Base-by-base conservation (phyloP, 345 rosid species). In the Populus simonii region DNA sequence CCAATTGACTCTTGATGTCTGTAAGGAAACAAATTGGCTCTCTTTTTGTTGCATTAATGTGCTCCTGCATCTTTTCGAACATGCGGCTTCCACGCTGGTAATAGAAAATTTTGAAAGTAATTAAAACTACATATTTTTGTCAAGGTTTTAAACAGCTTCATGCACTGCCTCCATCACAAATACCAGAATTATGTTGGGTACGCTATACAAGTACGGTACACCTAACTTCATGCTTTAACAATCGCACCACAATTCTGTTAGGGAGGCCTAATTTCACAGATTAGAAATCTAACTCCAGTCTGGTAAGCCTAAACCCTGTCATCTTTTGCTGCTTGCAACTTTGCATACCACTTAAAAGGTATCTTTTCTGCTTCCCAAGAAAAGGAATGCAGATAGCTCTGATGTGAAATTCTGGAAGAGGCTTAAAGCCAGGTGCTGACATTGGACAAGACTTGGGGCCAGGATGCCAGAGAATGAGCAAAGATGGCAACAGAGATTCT, bases 391-490 rank as follows among this genome's bases (percentile, higher is more conserved):
- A 18, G 57, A 18, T 47, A 15, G 18, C 17, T 27, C 38, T 15
- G 57, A n/a, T 13, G 8, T 27, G 7, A 27, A 70, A 53, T 29
- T 31, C 38, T 1, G 65, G 63, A 1, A 72, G 61, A 29, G 43
- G 63, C 25, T 43, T 55, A 53, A 53, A 67, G 47, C 55, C 74
- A 67, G 82, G 78, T 59, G 69, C 73, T 41, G 70, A 69, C 31
- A 62, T 59, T 41, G 41, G 55, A 31, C 49, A 25, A 33, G 65
- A 69, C 47, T 7, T 18, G 66, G 78, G 82, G 70, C 78, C 71
- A 25, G 59, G 38, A 27, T 36, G 61, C 51, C 62, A 66, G 16
- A n/a, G 7, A 49, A 49, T 16, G 53, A 35, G 57, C 61, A 41
- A 18, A 67, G 20, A 27, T 20, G 73, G 27, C 13, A 11, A 15